Evolutionary conservation across 2,329 filamentous ascomycete species (phyloP), one percentile per base, ranked within the genome.

Genomic region (Aspergillus amoenus): DNA sequence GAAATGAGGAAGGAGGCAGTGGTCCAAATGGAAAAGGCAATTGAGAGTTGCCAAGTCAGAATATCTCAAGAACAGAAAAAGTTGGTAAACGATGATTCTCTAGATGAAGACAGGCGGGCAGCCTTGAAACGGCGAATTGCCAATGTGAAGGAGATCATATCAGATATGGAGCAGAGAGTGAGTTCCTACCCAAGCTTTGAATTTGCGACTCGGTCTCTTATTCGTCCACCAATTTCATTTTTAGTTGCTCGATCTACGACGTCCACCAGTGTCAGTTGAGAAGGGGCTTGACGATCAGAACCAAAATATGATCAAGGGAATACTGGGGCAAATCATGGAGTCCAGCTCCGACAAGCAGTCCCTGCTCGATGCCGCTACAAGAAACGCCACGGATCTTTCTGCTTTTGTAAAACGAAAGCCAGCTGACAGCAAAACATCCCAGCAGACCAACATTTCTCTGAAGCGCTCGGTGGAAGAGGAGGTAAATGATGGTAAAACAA

Each of bases 81-180:
- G 17, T 66, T 85, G 2, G 62, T 75, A 41, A 58, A 42, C 2
- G 61, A 66, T 5, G 69, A 74, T 5, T 65, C 72, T 8, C 73
- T 76, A 30, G 71, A 81, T 56, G 78, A 77, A 58, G 72, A 73
- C 52, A 72, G 71, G 49, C 63, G 63, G 12, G 66, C 68, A 50
- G 72, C 80, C 34, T 64, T 70, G 24, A 81, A 77, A 62, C 75
- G 74, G 32, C 75, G 74, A 52, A 81, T 87, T 59, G 75, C 77
- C 5, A 84, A 88, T 55, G 83, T 86, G 21, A 82, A 82, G 63
- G 81, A 85, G 43, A 85, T 88, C 69, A 71, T 87, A 3, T 76
- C 77, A 21, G 85, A 88, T 51, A 86, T 88, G 79, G 77, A 85
- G 64, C 80, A 83, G 65, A 75, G 84, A 59, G 80, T 83, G 70